Evolutionary conservation across 2,329 filamentous ascomycete genomes (phyloP).

Genomic region (Penicillium italicum): DNA sequence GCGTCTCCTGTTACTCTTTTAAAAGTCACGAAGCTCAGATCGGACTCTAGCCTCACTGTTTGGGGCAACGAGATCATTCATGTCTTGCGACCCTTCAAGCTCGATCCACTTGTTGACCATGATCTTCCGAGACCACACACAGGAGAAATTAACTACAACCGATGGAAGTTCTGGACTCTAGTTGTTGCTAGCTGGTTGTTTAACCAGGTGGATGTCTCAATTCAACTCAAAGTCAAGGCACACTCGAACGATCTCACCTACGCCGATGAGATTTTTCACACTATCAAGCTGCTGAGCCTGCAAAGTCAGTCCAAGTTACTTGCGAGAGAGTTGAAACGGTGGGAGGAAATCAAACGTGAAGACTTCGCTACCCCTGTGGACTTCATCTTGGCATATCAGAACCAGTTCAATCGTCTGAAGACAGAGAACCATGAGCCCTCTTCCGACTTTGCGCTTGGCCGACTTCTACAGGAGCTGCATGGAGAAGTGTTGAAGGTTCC

Average conservation of each 20-base stretch:
- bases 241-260: background rate
- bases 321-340: background rate
- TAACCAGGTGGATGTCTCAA: background rate
- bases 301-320: background rate
- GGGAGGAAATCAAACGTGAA: background rate
- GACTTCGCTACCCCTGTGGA: background rate
- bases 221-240: background rate
- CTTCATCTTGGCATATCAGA: slow-evolving; percentile 3
- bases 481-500: background rate
- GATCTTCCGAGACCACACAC: background rate
- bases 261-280: background rate
- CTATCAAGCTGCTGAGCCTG: background rate
- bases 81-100: background rate
- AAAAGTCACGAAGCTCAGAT: background rate
- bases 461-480: background rate
- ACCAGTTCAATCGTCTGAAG: slow-evolving; percentile 2
- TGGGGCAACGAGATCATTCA: background rate
- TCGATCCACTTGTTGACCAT: background rate
- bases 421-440: background rate
- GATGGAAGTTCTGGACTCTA: slow-evolving; percentile 3
- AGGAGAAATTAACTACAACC: background rate
- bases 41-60: background rate
- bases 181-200: background rate
- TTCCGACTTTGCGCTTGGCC: background rate
- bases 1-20: background rate